phyloP scores from a whole-genome alignment of 2,329 filamentous ascomycete genomes.

The Endothia cerciana region DNA sequence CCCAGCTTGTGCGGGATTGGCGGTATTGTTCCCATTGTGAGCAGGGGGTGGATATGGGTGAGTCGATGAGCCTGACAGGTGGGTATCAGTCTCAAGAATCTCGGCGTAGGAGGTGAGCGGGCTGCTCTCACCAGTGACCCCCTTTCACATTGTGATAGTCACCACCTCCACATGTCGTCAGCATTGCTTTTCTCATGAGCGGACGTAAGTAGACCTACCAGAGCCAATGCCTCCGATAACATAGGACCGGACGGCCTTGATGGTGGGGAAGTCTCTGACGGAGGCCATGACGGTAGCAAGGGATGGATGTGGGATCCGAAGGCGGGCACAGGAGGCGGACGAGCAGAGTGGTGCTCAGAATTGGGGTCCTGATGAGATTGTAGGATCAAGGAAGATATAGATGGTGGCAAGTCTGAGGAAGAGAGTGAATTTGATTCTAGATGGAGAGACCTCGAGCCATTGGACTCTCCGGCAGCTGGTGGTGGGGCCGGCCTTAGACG shows the following conservation, averaged over 20 bases:
- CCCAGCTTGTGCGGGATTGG: constrained; percentile 87
- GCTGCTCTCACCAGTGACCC: constrained; percentile 63
- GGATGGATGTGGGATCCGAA: background rate
- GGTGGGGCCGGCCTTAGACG: constrained; percentile 12
- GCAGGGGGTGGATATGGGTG: constrained; percentile 90
- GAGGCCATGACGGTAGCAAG: constrained; percentile 46
- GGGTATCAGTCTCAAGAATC: background rate
- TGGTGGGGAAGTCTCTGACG: constrained; percentile 68
- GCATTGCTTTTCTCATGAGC: background rate
- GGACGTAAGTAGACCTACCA: constrained; percentile 43
- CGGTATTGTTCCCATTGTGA: constrained; percentile 88
- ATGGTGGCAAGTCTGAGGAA: background rate
- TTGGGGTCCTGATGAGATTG: background rate
- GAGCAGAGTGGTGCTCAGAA: no score
- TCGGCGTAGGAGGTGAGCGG: background rate
- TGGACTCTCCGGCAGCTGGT: background rate
- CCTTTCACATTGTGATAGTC: constrained; percentile 92
- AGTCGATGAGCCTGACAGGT: constrained; percentile 78
- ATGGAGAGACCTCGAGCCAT: background rate
- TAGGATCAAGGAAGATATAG: background rate
- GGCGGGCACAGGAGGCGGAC: background rate
- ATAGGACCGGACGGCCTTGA: constrained; percentile 75
- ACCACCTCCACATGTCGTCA: constrained; percentile 54
- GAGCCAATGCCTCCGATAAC: constrained; percentile 67
- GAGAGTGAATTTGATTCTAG: background rate